These are phyloP conservation scores for Aspergillus tubingensis DNA, from an alignment of 2,329 filamentous ascomycete species.

Conservation along the genomic window DNA sequence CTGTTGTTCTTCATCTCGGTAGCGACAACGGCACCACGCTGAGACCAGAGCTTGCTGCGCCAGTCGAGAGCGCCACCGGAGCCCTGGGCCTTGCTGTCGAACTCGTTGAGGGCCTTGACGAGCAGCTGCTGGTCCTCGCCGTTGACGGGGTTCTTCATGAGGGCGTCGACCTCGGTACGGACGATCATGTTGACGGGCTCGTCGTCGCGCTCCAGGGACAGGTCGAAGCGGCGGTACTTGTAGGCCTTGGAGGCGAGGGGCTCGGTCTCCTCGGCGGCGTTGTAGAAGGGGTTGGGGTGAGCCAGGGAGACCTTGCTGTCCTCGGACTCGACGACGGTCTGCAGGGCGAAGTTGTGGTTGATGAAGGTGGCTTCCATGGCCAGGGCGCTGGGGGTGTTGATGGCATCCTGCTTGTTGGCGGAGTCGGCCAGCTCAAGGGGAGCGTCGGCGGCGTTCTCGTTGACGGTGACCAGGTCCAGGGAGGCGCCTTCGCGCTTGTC, in stretches of 20 bases:
- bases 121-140: slow-evolving; percentile 90
- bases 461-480: slow-evolving; percentile 96
- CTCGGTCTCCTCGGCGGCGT: slow-evolving; percentile 86
- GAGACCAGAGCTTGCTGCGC: slow-evolving; percentile 89
- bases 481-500: slow-evolving; percentile 97
- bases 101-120: slow-evolving; percentile 97
- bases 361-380: slow-evolving; percentile 98
- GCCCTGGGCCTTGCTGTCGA: slow-evolving; percentile 96
- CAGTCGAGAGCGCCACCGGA: slow-evolving; percentile 94
- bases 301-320: slow-evolving; percentile 77
- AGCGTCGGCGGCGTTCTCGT: slow-evolving; percentile 96
- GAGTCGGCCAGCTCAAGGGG: slow-evolving; percentile 83
- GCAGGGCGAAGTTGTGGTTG: slow-evolving; percentile 99
- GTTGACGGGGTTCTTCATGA: slow-evolving; percentile 90
- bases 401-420: slow-evolving; percentile 74
- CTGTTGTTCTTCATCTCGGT: slow-evolving; percentile 99
- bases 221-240: slow-evolving; percentile 96
- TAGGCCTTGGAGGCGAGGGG: slow-evolving; percentile 94
- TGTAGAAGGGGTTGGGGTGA: slow-evolving; percentile 97
- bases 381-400: slow-evolving; percentile 91
- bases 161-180: slow-evolving; percentile 90
- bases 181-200: slow-evolving; percentile 92
- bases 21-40: slow-evolving; percentile 94
- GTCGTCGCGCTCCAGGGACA: slow-evolving; percentile 87
- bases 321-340: slow-evolving; percentile 84